Conservation (phyloP, 768 basidiomycete species). For the Pisolithus orientalis region DNA sequence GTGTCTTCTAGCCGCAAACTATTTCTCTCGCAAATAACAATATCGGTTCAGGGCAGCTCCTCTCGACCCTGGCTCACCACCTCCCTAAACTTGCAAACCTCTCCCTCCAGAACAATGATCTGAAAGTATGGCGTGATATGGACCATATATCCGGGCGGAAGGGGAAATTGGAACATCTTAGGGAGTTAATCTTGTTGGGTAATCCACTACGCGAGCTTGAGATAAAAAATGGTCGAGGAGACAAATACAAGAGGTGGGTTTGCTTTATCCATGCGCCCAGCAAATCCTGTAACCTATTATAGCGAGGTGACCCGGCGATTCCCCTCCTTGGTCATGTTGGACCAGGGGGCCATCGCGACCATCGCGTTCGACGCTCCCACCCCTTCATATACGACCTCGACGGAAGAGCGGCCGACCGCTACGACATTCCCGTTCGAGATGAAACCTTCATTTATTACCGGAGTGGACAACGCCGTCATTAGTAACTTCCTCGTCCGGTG, state of each 20-base stretch:
- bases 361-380: constrained; percentile 76
- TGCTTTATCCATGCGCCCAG: background rate
- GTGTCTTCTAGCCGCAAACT: constrained; percentile 53
- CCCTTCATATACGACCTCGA: constrained; percentile 35
- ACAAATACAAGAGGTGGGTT: constrained; percentile 64
- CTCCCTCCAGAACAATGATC: constrained; percentile 71
- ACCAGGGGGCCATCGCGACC: constrained; percentile 67
- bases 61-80: constrained; percentile 61
- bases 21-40: constrained; percentile 82
- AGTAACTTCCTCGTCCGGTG: constrained; percentile 76
- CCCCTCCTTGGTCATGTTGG: constrained; percentile 74
- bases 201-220: constrained; percentile 70
- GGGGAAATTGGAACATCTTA: constrained; percentile 54
- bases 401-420: constrained; percentile 42
- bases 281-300: constrained; percentile 8
- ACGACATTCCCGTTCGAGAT: constrained; percentile 77
- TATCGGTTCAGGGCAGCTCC: constrained; percentile 49
- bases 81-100: constrained; percentile 77
- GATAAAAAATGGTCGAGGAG: constrained; percentile 47
- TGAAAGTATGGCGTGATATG: constrained; percentile 65
- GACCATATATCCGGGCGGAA: constrained; percentile 53
- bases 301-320: constrained; percentile 83
- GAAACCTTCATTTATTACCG: constrained; percentile 67
- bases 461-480: constrained; percentile 62
- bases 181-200: constrained; percentile 68